phyloP scores from a whole-genome alignment of 108 stramenopile species.

The Skeletonema costatum region DNA sequence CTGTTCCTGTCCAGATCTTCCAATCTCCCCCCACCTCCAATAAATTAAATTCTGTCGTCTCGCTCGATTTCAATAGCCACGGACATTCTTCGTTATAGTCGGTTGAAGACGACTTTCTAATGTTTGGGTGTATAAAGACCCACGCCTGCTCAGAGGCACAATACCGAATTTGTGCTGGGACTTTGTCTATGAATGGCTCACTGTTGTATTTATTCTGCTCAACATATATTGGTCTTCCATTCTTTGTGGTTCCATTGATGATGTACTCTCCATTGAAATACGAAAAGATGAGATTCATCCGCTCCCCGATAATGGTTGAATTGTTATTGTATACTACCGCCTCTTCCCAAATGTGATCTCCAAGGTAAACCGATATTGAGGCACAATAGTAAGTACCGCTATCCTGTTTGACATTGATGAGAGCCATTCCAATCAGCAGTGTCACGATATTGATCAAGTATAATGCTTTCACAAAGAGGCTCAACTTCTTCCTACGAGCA shows the following conservation, averaged over 20 bases:
- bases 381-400: constrained; percentile 13
- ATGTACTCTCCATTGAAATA: constrained; percentile 44
- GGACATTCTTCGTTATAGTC: constrained; percentile 7
- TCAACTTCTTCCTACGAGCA: constrained; percentile 18
- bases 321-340: constrained; percentile 9
- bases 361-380: constrained; percentile 10
- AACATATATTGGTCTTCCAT: constrained; percentile 14
- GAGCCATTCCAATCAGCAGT: constrained; percentile 19
- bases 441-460: constrained; percentile 28
- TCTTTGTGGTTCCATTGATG: constrained; percentile 16
- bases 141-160: constrained; percentile 33
- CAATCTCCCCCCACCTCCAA: constrained; percentile 21
- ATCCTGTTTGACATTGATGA: constrained; percentile 9
- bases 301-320: neutral
- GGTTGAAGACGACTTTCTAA: neutral
- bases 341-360: constrained; percentile 31
- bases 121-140: constrained; percentile 7
- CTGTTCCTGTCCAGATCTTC: constrained; percentile 31
- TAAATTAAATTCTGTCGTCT: constrained; percentile 19
- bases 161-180: constrained; percentile 36
- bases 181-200: neutral
- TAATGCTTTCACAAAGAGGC: constrained; percentile 14
- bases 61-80: constrained; percentile 27
- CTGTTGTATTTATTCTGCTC: constrained; percentile 30
- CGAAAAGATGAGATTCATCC: constrained; percentile 18